Conservation (phyloP, 2,329 filamentous ascomycete genomes). For the Stachybotrys chlorohalonatus region DNA sequence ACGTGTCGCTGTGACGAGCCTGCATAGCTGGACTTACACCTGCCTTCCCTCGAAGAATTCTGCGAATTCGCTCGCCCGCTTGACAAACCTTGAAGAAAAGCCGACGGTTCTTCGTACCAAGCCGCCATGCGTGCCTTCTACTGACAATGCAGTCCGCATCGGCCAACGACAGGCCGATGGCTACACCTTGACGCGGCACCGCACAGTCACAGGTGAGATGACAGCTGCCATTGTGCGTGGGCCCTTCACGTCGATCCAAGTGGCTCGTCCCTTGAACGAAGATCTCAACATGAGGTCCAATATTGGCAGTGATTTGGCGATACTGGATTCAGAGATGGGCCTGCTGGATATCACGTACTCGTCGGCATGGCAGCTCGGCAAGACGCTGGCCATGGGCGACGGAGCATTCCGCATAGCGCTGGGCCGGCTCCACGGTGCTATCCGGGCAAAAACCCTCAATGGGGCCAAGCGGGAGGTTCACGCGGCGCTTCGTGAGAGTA, state of each 20-base stretch:
- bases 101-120: background rate
- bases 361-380: conserved; percentile 30
- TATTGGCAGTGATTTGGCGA: conserved; percentile 21
- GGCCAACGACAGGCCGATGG: conserved; percentile 11
- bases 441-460: background rate
- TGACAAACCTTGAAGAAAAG: background rate
- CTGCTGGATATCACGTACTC: conserved; percentile 33
- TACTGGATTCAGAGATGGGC: conserved; percentile 24
- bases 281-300: conserved; percentile 14
- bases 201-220: conserved; percentile 27
- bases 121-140: background rate
- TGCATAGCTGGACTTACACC: conserved; percentile 30
- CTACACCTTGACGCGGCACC: conserved; percentile 24
- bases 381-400: conserved; percentile 24
- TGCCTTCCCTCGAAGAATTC: conserved; percentile 15
- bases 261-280: background rate
- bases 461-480: background rate
- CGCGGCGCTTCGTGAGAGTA: background rate
- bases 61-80: background rate
- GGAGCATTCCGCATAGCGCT: conserved; percentile 20
- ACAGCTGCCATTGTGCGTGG: conserved; percentile 26
- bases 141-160: background rate
- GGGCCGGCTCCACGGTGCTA: background rate
- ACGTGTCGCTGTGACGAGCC: conserved; percentile 16
- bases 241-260: conserved; percentile 21